phyloP scores from a whole-genome alignment of 2,329 filamentous ascomycete genomes.

The Pseudocercospora musae region DNA sequence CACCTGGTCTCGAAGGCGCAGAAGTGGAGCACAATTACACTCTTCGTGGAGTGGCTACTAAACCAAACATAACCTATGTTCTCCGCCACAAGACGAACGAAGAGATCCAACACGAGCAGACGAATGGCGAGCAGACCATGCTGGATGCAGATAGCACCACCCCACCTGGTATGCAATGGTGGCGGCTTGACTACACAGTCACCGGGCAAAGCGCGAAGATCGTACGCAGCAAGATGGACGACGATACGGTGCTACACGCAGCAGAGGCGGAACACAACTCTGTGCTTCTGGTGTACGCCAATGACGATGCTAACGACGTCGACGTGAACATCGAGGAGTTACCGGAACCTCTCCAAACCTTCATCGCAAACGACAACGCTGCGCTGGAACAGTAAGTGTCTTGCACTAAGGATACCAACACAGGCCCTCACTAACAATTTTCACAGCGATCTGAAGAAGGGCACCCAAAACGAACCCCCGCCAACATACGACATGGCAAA shows the following conservation, averaged over 20 bases:
- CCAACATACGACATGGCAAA: background rate
- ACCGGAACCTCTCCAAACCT: constrained; percentile 24
- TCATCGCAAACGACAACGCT: constrained; percentile 29
- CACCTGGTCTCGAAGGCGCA: constrained; percentile 19
- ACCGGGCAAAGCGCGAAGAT: constrained; percentile 40
- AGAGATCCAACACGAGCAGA: background rate
- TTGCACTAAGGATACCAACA: background rate
- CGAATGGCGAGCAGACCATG: background rate
- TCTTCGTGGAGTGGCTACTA: constrained; percentile 57
- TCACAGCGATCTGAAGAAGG: constrained; percentile 1
- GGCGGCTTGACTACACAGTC: constrained; percentile 52
- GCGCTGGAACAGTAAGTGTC: constrained; percentile 16
- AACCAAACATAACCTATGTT: constrained; percentile 56
- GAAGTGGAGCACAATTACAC: constrained; percentile 50
- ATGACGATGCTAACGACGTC: constrained; percentile 38
- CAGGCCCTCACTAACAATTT: background rate
- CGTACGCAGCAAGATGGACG: constrained; percentile 33
- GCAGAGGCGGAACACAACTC: constrained; percentile 52
- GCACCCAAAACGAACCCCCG: background rate
- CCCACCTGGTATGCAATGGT: constrained; percentile 50
- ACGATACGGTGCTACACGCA: constrained; percentile 52
- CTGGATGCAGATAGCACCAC: constrained; percentile 35
- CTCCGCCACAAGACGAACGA: constrained; percentile 38
- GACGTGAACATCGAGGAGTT: constrained; percentile 21
- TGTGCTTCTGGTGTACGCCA: constrained; percentile 60